Percentiles rank a stretch among this genome's conserved stretches.
phyloP scores from a whole-genome alignment of 441 rosid species.

The Cnidoscolus chayamansa region DNA sequence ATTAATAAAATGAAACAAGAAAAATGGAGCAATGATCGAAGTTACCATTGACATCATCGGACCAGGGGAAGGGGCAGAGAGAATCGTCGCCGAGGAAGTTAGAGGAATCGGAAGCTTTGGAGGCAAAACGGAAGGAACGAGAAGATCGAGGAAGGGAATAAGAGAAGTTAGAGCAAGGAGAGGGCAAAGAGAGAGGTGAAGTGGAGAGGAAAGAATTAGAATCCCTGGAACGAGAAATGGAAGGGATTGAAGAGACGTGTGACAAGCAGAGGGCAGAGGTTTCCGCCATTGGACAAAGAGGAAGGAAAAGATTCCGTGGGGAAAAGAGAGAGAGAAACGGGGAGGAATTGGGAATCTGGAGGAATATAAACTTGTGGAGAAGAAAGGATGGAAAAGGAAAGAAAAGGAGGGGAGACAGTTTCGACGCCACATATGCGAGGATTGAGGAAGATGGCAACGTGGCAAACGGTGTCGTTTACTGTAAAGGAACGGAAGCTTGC shows the following conservation, averaged over 20 bases:
- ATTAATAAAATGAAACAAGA: not conserved
- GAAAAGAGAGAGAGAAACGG: not conserved
- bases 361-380: no score
- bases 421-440: slow-evolving; percentile 30
- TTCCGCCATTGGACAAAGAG: slow-evolving; percentile 50
- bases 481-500: not conserved
- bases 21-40: not conserved
- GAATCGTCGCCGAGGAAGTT: slow-evolving; percentile 56
- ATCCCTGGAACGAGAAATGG: slow-evolving; percentile 33
- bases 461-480: not conserved
- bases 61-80: slow-evolving; percentile 72
- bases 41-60: slow-evolving; percentile 53
- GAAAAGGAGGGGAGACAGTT: slow-evolving; percentile 4
- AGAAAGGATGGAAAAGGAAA: not conserved
- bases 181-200: slow-evolving; percentile 14
- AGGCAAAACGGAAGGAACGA: slow-evolving; percentile 42
- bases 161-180: slow-evolving; percentile 25
- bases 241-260: slow-evolving; percentile 33
- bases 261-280: slow-evolving; percentile 44
- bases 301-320: not conserved
- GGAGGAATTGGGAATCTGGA: not conserved
- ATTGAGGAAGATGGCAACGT: slow-evolving; percentile 13
- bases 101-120: slow-evolving; percentile 54
- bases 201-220: slow-evolving; percentile 27
- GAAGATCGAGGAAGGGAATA: slow-evolving; percentile 28